Base-by-base conservation (phyloP, 805 yeast species). In the Isabelozyma heimii region DNA sequence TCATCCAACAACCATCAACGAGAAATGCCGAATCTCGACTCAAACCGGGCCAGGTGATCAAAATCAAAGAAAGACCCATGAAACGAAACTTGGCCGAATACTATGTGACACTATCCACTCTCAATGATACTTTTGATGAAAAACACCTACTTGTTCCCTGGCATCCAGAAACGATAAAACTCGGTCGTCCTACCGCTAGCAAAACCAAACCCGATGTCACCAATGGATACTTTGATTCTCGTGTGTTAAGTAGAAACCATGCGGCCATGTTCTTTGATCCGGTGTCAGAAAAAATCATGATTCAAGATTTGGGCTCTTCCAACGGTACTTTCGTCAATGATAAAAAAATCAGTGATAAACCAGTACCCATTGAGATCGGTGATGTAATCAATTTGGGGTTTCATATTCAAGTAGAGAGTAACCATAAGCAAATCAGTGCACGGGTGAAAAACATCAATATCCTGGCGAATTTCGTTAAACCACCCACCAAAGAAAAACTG, bases 311-410 rank as follows among this genome's bases (percentile, higher is more conserved):
- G 60, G 90, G 91, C 49, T 87, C 96, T 2, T 87, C 97, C 20
- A 94, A 94, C 67, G 99, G 99, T 8, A 92, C 99, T 0, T 95
- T 87, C 65, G 81, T 94, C 44, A 94, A 94, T 65, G 89, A 84
- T 33, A 75, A 70, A 40, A 84, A 91, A 52, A 76, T 94, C 9
- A 79, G 81, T 39, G 70, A 77, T 13, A 89, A 83, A 38, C 72
- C 79, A 0, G 81, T 80, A 16, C 89, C 84, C 55, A 67, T 94
- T 44, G 77, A 83, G 48, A 75, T 83, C n/a, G 91, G 89, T 24
- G 99, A 94, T 66, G 75, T 81, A n/a, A 77, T 94, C n/a, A 95
- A 92, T 59, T 72, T 94, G 47, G 99, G 99, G 1, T 90, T 96
- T 45, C 96, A 95, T 60, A 88, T 94, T 47, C 87, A 84, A 59